Percentiles rank a stretch among this genome's conserved stretches.
Conservation (phyloP, 169 alveolate genomes). For the Babesia ovis region DNA sequence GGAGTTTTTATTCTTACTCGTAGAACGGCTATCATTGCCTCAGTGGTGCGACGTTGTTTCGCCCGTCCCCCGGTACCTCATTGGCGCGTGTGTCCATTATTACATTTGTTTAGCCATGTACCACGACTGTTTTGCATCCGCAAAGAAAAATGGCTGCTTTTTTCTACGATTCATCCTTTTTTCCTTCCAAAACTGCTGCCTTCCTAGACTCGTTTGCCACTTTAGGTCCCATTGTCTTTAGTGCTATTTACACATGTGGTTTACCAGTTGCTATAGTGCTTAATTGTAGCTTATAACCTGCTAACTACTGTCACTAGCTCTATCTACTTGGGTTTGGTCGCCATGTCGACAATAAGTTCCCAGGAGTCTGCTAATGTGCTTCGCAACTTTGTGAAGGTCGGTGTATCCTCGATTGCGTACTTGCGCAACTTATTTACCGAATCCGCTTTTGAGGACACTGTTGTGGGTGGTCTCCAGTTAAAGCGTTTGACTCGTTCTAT, state of each 20-base stretch:
- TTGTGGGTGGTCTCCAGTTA: constrained; percentile 51
- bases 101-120: no score
- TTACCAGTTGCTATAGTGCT: no score
- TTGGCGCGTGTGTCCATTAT: not conserved
- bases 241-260: no score
- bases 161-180: constrained; percentile 8
- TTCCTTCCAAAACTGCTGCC: no score
- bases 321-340: not conserved
- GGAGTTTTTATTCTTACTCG: not conserved
- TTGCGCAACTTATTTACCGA: constrained; percentile 61
- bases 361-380: constrained; percentile 55
- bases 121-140: no score
- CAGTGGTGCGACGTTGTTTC: constrained; percentile 1
- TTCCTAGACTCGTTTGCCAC: no score
- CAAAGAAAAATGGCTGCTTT: not conserved
- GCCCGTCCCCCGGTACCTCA: not conserved
- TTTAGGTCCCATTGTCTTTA: no score
- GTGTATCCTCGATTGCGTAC: constrained; percentile 58
- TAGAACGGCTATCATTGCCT: not conserved
- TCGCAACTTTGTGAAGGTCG: constrained; percentile 54
- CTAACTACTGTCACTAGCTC: no score
- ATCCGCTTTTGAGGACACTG: constrained; percentile 56
- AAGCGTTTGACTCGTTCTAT: constrained; percentile 55
- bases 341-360: constrained; percentile 26
- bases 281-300: no score